Conservation (phyloP, 441 rosid species). For the Lepidium campestre region DNA sequence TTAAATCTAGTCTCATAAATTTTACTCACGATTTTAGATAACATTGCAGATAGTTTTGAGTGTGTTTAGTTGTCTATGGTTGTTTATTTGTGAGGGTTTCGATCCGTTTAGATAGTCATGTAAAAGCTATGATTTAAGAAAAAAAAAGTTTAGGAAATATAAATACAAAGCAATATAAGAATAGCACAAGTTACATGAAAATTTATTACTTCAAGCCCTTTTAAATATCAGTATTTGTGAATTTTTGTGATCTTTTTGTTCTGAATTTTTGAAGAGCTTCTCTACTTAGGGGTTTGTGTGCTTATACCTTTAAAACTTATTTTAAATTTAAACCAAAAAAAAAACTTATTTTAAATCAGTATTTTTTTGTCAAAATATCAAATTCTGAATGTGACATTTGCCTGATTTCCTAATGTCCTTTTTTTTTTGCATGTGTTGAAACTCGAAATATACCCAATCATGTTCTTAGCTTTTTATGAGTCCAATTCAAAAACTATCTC, state of each 20-base stretch:
- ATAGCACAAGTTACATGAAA: too few relatives aligned
- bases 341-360: too few relatives aligned
- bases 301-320: background rate
- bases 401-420: background rate
- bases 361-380: background rate
- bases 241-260: too few relatives aligned
- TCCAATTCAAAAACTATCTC: background rate
- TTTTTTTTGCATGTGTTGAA: slow-evolving; percentile 1
- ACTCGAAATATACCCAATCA: slow-evolving; percentile 12
- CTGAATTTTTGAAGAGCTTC: too few relatives aligned
- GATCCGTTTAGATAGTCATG: too few relatives aligned
- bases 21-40: background rate
- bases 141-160: too few relatives aligned
- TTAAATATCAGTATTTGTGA: too few relatives aligned
- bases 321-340: too few relatives aligned
- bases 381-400: slow-evolving; percentile 17
- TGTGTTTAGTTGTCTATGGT: background rate
- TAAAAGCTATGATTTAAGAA: too few relatives aligned
- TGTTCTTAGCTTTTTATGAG: slow-evolving; percentile 9
- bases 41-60: background rate
- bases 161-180: too few relatives aligned
- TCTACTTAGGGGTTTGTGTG: too few relatives aligned
- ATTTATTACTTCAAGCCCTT: too few relatives aligned
- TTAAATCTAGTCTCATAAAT: background rate
- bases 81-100: background rate